A percentile compares a stretch with the other conserved stretches of the same genome.
phyloP scores from a whole-genome alignment of 495 filamentous ascomycete species.

The Sphaerosporella brunnea region DNA sequence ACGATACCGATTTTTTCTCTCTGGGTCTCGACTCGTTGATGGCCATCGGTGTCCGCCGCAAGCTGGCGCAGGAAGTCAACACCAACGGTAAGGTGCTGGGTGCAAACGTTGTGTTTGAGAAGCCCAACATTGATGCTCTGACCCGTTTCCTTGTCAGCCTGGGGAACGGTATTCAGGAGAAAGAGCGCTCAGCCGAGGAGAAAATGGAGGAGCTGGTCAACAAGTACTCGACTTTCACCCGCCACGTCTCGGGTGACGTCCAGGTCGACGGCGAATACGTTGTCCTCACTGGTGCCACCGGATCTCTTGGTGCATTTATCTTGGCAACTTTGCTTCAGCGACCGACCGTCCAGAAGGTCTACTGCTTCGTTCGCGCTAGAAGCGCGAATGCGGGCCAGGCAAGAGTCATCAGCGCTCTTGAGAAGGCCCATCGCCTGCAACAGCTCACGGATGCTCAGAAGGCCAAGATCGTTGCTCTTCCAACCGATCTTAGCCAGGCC shows the following conservation, averaged over 20 bases:
- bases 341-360: slow-evolving; percentile 31
- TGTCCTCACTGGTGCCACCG: slow-evolving; percentile 43
- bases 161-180: slow-evolving; percentile 25
- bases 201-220: slow-evolving; percentile 33
- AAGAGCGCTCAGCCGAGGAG: slow-evolving; percentile 24
- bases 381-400: slow-evolving; percentile 8
- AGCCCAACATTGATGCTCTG: slow-evolving; percentile 28
- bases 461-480: slow-evolving; percentile 30
- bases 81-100: slow-evolving; percentile 5
- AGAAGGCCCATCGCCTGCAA: slow-evolving; percentile 7
- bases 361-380: slow-evolving; percentile 36
- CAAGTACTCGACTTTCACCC: slow-evolving; percentile 34
- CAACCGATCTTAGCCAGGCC: slow-evolving; percentile 28
- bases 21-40: slow-evolving; percentile 44
- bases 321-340: slow-evolving; percentile 33
- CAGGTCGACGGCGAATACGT: slow-evolving; percentile 28
- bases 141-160: slow-evolving; percentile 27
- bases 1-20: slow-evolving; percentile 36
- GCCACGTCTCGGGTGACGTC: slow-evolving; percentile 25
- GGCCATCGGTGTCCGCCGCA: slow-evolving; percentile 38
- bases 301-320: slow-evolving; percentile 39
- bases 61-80: slow-evolving; percentile 25
- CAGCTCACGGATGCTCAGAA: slow-evolving; percentile 8
- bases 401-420: slow-evolving; percentile 14
- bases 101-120: slow-evolving; percentile 12